phyloP scores from a whole-genome alignment of 345 rosid species.

The Garcia nutans region DNA sequence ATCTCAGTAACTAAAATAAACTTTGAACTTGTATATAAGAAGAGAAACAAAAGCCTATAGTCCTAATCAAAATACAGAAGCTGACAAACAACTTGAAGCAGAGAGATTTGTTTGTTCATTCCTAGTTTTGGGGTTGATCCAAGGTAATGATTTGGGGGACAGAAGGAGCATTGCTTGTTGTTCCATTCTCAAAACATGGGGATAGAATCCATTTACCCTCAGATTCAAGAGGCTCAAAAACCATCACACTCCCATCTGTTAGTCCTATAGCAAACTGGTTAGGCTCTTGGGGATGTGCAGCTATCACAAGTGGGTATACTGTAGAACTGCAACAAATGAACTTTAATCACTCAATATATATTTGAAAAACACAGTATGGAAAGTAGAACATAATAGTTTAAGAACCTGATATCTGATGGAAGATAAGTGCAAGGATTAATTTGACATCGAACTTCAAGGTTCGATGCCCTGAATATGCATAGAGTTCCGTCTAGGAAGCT shows the following conservation, averaged over 20 bases:
- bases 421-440: conserved; percentile 21
- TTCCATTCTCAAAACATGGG: conserved; percentile 43
- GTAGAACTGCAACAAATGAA: conserved; percentile 16
- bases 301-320: conserved; percentile 48
- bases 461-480: conserved; percentile 49
- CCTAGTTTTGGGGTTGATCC: conserved; percentile 15
- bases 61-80: too few relatives aligned
- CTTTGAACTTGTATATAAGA: too few relatives aligned
- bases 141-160: background rate
- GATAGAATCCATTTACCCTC: conserved; percentile 56
- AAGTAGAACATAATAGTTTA: background rate
- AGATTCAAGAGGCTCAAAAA: conserved; percentile 60
- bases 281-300: conserved; percentile 73
- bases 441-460: conserved; percentile 28
- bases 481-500: conserved; percentile 53
- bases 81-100: background rate
- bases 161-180: conserved; percentile 16
- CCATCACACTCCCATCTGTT: conserved; percentile 58
- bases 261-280: conserved; percentile 68
- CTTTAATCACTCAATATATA: too few relatives aligned
- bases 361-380: background rate
- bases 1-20: too few relatives aligned
- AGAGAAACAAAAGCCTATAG: too few relatives aligned
- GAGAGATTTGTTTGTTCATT: background rate
- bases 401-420: conserved; percentile 18